A percentile compares a stretch with the other conserved stretches of the same genome.
Conservation (phyloP, 768 basidiomycete genomes). For the Pleurotus giganteus region DNA sequence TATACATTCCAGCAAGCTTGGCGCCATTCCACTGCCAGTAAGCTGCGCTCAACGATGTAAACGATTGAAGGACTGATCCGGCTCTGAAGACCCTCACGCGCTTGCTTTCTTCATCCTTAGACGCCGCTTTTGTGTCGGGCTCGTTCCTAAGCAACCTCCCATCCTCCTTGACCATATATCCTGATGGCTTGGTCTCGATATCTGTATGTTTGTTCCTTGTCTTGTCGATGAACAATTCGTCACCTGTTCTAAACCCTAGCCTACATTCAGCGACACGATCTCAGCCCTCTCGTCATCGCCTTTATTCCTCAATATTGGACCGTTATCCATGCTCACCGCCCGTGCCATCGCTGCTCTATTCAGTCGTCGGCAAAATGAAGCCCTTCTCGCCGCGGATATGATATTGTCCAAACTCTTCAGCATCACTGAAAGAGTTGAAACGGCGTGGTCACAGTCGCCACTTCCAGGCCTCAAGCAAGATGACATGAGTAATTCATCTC, state of each 20-base stretch:
- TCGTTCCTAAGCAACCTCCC: slow-evolving; percentile 46
- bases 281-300: slow-evolving; percentile 30
- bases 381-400: slow-evolving; percentile 26
- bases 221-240: slow-evolving; percentile 5
- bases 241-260: slow-evolving; percentile 21
- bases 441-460: slow-evolving; percentile 43
- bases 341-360: slow-evolving; percentile 29
- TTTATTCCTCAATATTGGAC: slow-evolving; percentile 34
- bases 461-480: slow-evolving; percentile 30
- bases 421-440: slow-evolving; percentile 43
- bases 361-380: slow-evolving; percentile 31
- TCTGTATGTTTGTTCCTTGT: not conserved
- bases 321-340: slow-evolving; percentile 38
- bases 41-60: not conserved
- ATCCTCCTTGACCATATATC: slow-evolving; percentile 32
- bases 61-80: not conserved
- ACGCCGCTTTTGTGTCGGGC: slow-evolving; percentile 55
- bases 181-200: slow-evolving; percentile 12
- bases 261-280: slow-evolving; percentile 33
- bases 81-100: slow-evolving; percentile 19
- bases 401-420: slow-evolving; percentile 28
- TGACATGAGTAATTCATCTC: slow-evolving; percentile 26
- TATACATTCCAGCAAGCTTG: slow-evolving; percentile 52
- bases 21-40: slow-evolving; percentile 57
- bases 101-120: slow-evolving; percentile 43